Conservation (phyloP, 1,139 yeast genomes). For the Blastobotrys apis region DNA sequence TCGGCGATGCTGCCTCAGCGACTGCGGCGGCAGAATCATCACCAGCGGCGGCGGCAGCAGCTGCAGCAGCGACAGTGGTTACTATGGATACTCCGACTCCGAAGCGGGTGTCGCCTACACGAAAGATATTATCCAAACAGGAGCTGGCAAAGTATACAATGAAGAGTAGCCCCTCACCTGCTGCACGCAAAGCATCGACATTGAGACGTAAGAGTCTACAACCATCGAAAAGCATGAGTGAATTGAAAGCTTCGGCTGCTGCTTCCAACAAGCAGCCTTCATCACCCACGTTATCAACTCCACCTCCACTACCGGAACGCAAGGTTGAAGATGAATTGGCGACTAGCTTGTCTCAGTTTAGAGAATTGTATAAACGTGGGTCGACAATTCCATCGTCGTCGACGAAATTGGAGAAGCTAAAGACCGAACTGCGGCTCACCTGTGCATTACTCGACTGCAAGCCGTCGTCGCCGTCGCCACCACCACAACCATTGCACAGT, state of each 20-base stretch:
- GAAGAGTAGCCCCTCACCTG: too few species aligned
- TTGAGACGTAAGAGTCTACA: conserved; percentile 7
- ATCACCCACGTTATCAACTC: neutral
- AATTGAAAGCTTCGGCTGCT: conserved; percentile 10
- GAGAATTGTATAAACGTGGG: conserved; percentile 16
- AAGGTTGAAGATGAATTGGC: conserved; percentile 16
- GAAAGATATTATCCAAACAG: conserved; percentile 27
- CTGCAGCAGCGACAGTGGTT: neutral
- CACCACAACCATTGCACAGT: too few species aligned
- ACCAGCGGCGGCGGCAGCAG: neutral
- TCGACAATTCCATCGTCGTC: conserved; percentile 12
- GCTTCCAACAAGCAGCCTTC: neutral
- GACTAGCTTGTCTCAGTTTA: conserved; percentile 19
- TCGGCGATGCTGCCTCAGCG: neutral
- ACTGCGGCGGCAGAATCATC: neutral
- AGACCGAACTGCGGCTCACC: conserved; percentile 23
- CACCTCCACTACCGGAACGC: neutral
- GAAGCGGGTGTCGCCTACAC: conserved; percentile 17
- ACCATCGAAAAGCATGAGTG: conserved; percentile 16
- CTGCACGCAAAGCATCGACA: neutral
- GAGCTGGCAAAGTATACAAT: conserved; percentile 25
- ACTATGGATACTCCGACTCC: neutral
- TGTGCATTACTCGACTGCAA: conserved; percentile 19
- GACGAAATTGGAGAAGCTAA: conserved; percentile 19
- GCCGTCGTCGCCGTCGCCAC: too few species aligned